phyloP scores from a whole-genome alignment of 2,329 filamentous ascomycete genomes.

The Alternaria rosae region DNA sequence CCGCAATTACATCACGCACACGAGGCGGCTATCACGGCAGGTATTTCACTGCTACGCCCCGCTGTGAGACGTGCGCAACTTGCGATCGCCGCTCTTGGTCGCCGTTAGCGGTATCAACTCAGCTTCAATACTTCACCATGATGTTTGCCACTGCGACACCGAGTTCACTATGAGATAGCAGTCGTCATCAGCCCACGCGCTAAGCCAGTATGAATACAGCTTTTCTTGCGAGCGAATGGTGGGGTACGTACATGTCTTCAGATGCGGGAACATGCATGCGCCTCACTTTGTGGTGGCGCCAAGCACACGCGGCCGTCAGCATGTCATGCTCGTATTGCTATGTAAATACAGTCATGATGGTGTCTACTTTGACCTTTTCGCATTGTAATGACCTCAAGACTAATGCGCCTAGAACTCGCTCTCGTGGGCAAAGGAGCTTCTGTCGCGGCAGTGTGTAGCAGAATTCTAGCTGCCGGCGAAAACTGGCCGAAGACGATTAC shows the following conservation, averaged over 20 bases:
- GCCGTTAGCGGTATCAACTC: not conserved
- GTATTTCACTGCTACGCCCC: not conserved
- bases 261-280: not conserved
- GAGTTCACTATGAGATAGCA: not conserved
- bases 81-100: not conserved
- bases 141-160: not conserved
- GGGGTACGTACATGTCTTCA: not conserved
- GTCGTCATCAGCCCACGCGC: not conserved
- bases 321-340: not conserved
- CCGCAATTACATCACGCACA: not conserved
- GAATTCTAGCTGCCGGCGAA: not conserved
- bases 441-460: not conserved
- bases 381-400: not conserved
- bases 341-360: not conserved
- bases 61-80: conserved; percentile 10
- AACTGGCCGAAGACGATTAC: not conserved
- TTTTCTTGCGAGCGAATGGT: conserved; percentile 1
- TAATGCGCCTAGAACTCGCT: not conserved
- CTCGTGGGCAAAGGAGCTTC: not conserved
- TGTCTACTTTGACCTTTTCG: not conserved
- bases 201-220: not conserved
- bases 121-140: not conserved
- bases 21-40: conserved; percentile 14
- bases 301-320: not conserved
- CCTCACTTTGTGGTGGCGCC: not conserved